Conservation (phyloP, 2,329 filamentous ascomycete genomes). For the Diplodia mutila region DNA sequence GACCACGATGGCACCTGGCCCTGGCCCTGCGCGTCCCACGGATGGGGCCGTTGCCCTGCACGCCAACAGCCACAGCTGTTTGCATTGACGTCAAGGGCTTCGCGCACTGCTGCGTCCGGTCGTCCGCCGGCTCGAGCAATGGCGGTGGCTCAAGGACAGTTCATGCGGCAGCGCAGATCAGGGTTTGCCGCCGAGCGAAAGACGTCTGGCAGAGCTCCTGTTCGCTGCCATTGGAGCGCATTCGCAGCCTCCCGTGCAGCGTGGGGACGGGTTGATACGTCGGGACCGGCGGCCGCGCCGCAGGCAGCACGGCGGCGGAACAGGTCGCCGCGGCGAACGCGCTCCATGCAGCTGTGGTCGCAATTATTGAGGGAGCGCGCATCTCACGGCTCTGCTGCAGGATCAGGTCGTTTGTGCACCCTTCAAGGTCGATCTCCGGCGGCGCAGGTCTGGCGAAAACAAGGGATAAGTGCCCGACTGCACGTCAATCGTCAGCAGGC, state of each 20-base stretch:
- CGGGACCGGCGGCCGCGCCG: background rate
- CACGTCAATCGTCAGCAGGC: conserved; percentile 12
- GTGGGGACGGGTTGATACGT: conserved; percentile 15
- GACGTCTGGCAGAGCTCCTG: background rate
- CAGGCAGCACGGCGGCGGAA: background rate
- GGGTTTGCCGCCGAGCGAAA: conserved; percentile 20
- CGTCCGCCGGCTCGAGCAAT: conserved; percentile 13
- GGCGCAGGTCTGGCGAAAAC: background rate
- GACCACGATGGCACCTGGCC: background rate
- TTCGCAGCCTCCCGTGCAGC: background rate
- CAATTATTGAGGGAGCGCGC: background rate
- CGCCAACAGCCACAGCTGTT: conserved; percentile 16
- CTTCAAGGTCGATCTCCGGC: conserved; percentile 17
- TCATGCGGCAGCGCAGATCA: conserved; percentile 25
- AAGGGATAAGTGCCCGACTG: conserved; percentile 19
- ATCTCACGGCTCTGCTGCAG: conserved; percentile 20
- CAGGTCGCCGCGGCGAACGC: conserved; percentile 1
- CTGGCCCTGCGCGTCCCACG: background rate
- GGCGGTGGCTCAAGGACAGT: conserved; percentile 12
- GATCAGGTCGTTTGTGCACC: conserved; percentile 11
- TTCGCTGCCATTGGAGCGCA: background rate
- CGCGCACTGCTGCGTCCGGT: conserved; percentile 14
- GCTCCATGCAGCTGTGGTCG: background rate
- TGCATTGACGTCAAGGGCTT: conserved; percentile 17
- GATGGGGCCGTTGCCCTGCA: conserved; percentile 9